Evolutionary conservation across 257 asterid species (phyloP).

Genomic region (Jaltomata sinuosa): DNA sequence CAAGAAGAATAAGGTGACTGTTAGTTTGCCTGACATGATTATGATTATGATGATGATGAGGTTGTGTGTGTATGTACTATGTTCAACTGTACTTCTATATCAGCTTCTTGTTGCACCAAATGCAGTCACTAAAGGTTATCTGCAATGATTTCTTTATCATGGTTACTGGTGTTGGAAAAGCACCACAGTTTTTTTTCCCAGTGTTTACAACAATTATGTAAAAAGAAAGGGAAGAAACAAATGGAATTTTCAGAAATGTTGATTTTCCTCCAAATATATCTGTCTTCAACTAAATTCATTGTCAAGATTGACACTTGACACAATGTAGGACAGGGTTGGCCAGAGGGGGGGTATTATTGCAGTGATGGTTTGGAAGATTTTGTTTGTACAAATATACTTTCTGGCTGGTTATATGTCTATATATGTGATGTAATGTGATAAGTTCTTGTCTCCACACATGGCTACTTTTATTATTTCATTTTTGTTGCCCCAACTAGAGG

Average conservation of each 20-base stretch:
- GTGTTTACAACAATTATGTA: not conserved
- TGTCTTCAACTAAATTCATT: conserved; percentile 2
- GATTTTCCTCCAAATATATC: not conserved
- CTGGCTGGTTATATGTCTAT: not conserved
- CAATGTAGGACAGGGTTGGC: conserved; percentile 2
- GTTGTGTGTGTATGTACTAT: conserved; percentile 2
- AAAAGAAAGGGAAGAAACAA: not conserved
- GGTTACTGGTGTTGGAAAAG: not conserved
- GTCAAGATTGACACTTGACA: conserved; percentile 2
- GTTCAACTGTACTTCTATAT: conserved; percentile 10
- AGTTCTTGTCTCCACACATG: not conserved
- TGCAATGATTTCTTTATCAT: conserved; percentile 22
- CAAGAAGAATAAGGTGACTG: conserved; percentile 24
- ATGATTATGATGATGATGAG: not conserved
- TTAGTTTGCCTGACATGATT: conserved; percentile 36
- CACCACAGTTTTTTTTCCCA: not conserved
- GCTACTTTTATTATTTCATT: not conserved
- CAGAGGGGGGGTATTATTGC: not conserved
- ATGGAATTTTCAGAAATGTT: not conserved
- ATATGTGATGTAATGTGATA: not conserved
- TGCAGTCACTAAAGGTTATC: conserved; percentile 2
- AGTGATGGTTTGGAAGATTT: not conserved
- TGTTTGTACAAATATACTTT: conserved; percentile 4
- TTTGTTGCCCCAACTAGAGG: too few relatives aligned
- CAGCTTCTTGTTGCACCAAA: conserved; percentile 16